Evolutionary conservation across 2,329 filamentous ascomycete species (phyloP), one percentile per base, ranked within the genome.

Genomic region (Elsinoe perseae): DNA sequence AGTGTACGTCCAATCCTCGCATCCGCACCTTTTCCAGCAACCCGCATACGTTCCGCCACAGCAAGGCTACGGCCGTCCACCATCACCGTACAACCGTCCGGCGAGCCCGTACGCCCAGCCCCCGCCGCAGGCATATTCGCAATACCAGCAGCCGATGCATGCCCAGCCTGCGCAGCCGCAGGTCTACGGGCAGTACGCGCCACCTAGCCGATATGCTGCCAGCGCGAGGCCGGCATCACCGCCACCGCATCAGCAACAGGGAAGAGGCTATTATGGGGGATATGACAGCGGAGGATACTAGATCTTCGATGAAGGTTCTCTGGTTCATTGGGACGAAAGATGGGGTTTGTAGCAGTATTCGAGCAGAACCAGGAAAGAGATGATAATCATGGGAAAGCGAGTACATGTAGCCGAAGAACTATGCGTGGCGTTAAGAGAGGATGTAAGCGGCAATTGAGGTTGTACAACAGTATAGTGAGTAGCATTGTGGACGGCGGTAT

Each of bases 21-120:
- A 58, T 9, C 48, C 56, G 1, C 50, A 60, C 6, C 38, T 58
- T 34, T 59, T 61, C 53, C 52, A 57, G 23, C 56, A 61, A 23
- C 56, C 56, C 14, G 21, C 34, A 34, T 54, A 54, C 34, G 58
- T 59, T 16, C 58, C 58, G 12, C 60, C 63, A n/a, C 64, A 64
- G 56, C 65, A 65, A 56, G 54, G 63, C 10, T 44, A 44, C 20
- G 40, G 20, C 21, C 44, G 25, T 30, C 23, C 25, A 32, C 23
- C 44, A 32, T 34, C 44, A 28, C 44, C 44, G 21, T 34, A 44
- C 40, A 36, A 36, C n/a, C 32, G 32, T 36, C 9, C 32, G 12
- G 32, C 5, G 5, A 36, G 32, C n/a, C 32, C 32, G 12, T 36
- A 36, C 10, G 32, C 32, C 12, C 61, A 62, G 34, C 52, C 63